Percentiles rank a stretch among this genome's conserved stretches.
These are phyloP conservation scores for Mariannaea sp. DNA, from an alignment of 2,329 filamentous ascomycete species.

Conservation along the genomic window DNA sequence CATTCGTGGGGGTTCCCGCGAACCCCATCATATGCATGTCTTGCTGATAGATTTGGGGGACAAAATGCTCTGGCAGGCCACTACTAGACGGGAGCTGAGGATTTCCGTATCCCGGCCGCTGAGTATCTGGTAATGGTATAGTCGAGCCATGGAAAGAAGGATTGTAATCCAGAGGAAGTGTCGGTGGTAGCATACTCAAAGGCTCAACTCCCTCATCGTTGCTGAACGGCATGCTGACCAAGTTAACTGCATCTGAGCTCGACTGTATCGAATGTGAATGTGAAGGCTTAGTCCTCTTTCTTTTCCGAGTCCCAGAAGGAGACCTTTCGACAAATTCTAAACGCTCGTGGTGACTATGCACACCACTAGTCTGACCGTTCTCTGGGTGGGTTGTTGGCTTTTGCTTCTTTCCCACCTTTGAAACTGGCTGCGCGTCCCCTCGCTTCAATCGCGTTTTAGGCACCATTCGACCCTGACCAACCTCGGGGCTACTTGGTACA, in stretches of 20 bases:
- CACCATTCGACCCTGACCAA: conserved; percentile 11
- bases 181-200: conserved; percentile 37
- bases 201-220: conserved; percentile 22
- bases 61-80: conserved; percentile 16
- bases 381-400: background rate
- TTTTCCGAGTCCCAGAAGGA: conserved; percentile 27
- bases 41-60: conserved; percentile 27
- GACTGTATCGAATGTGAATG: conserved; percentile 20
- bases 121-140: conserved; percentile 43
- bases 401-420: conserved; percentile 1
- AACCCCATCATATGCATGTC: conserved; percentile 34
- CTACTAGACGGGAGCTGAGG: conserved; percentile 28
- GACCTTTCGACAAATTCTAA: conserved; percentile 1
- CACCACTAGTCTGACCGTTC: background rate
- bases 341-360: background rate
- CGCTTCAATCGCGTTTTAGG: conserved; percentile 27
- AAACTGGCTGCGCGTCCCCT: conserved; percentile 7
- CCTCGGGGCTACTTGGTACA: conserved; percentile 50
- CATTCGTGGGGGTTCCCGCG: conserved; percentile 43
- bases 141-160: conserved; percentile 43
- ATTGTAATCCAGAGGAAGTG: conserved; percentile 34
- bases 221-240: conserved; percentile 35
- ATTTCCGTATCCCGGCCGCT: conserved; percentile 45
- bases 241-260: conserved; percentile 33
- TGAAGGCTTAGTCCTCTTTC: conserved; percentile 29